phyloP scores from a whole-genome alignment of 768 basidiomycete genomes.

The Gymnopilus junonius region DNA sequence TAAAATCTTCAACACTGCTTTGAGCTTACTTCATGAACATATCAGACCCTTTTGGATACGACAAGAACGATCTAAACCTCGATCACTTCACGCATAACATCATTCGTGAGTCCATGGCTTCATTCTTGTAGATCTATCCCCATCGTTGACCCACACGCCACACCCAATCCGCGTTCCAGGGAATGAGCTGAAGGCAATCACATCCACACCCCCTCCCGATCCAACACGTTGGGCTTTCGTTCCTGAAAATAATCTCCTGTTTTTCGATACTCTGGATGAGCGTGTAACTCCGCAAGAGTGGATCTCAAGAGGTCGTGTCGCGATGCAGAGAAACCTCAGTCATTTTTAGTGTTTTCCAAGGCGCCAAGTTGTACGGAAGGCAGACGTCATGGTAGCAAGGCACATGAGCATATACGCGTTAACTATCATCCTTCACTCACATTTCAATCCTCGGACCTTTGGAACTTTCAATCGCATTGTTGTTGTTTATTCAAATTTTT shows the following conservation, averaged over 20 bases:
- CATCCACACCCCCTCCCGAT: constrained; percentile 62
- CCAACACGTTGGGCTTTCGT: constrained; percentile 64
- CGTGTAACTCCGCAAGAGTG: constrained; percentile 59
- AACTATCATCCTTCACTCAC: not conserved
- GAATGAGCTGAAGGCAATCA: constrained; percentile 66
- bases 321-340: constrained; percentile 48
- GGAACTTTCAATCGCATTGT: not conserved
- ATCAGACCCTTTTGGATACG: constrained; percentile 62
- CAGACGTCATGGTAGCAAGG: not conserved
- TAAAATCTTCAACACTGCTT: not conserved
- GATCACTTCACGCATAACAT: constrained; percentile 75
- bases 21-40: not conserved
- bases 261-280: constrained; percentile 43
- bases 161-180: constrained; percentile 28
- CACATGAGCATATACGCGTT: not conserved
- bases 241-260: constrained; percentile 60
- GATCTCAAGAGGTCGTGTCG: constrained; percentile 51
- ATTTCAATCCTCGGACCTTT: not conserved
- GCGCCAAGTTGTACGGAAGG: not conserved
- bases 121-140: not conserved
- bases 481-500: not conserved
- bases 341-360: constrained; percentile 15
- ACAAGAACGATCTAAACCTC: constrained; percentile 75
- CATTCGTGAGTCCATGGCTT: constrained; percentile 50
- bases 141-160: not conserved